Conservation (phyloP, 202 grass and related monocot species). For the Cymbopogon flexuosus region DNA sequence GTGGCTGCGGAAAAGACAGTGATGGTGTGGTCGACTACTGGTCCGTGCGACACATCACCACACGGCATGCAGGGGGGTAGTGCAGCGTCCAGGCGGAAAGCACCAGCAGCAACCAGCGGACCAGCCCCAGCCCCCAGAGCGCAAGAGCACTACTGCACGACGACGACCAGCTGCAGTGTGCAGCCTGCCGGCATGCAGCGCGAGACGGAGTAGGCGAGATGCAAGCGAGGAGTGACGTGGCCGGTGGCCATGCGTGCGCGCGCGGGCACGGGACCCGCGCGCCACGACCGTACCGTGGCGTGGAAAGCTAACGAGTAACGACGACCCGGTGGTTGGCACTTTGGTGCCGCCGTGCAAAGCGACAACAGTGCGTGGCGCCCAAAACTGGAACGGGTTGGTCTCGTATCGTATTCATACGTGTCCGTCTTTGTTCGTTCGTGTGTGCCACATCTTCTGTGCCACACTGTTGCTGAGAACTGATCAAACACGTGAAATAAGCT, state of each 20-base stretch:
- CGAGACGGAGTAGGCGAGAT: not conserved
- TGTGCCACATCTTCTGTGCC: not conserved
- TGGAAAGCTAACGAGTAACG: slow-evolving; percentile 22
- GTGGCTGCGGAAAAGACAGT: not conserved
- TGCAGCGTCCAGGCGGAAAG: slow-evolving; percentile 32
- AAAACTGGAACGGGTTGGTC: not conserved
- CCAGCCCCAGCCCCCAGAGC: too few species aligned
- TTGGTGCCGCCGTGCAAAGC: not conserved
- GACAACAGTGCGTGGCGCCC: not conserved
- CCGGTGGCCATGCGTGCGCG: not conserved
- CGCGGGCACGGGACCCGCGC: not conserved
- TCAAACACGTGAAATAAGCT: too few species aligned
- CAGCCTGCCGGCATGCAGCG: not conserved
- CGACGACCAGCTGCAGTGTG: not conserved
- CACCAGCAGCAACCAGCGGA: slow-evolving; percentile 4
- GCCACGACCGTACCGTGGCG: slow-evolving; percentile 9
- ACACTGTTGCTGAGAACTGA: too few species aligned
- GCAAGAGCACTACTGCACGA: not conserved
- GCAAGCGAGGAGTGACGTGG: not conserved
- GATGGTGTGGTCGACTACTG: not conserved
- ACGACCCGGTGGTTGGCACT: slow-evolving; percentile 3
- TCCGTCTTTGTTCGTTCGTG: not conserved
- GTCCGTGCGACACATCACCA: not conserved
- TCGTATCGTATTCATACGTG: not conserved
- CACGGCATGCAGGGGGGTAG: not conserved